Base-by-base conservation (phyloP, 2,329 filamentous ascomycete species). In the Neofusicoccum sp. region DNA sequence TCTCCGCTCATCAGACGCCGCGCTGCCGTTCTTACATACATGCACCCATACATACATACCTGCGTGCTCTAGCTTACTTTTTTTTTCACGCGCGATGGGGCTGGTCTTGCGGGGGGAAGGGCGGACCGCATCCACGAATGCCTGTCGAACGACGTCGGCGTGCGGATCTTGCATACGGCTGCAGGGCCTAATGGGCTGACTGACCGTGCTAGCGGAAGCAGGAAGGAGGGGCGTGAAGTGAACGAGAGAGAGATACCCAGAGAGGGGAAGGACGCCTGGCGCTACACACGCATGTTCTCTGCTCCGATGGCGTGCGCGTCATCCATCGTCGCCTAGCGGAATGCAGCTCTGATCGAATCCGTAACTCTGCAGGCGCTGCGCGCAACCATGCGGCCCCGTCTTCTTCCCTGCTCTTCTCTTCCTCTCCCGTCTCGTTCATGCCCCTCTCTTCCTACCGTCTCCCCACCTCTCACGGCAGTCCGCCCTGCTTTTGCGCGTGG, bases 61-160 rank as follows among this genome's bases (percentile, higher is more conserved):
- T 20, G 34, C 51, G n/a, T 56, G 51, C 51, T 14, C 33, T 56
- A 56, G 51, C 38, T 43, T 43, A 33, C 51, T 38, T 54, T 36
- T 54, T 36, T 31, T n/a, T 33, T 30, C 26, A 33, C 14, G 20
- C 20, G 20, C 20, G 24, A 16, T 56, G 51, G 38, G 34, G 38
- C 28, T 38, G 51, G 20, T 9, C 24, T 41, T 43, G 51, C 51
- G 51, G 51, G 20, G 20, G 51, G 51, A 41, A 56, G 12, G 30
- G 51, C 36, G 51, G n/a, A 11, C 12, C 12, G 38, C n/a, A 24
- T 43, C 51, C 51, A 28, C 36, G 16, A 33, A 6, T 16, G 11
- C 36, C 11, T 31, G 28, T 20, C 20, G 20, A 20, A 20, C 20
- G 20, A 20, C 20, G 33, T 24, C 26, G 51, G 12, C 51, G 28